Base-by-base conservation (phyloP, 106 monocot genomes). In the Vanilla planifolia region DNA sequence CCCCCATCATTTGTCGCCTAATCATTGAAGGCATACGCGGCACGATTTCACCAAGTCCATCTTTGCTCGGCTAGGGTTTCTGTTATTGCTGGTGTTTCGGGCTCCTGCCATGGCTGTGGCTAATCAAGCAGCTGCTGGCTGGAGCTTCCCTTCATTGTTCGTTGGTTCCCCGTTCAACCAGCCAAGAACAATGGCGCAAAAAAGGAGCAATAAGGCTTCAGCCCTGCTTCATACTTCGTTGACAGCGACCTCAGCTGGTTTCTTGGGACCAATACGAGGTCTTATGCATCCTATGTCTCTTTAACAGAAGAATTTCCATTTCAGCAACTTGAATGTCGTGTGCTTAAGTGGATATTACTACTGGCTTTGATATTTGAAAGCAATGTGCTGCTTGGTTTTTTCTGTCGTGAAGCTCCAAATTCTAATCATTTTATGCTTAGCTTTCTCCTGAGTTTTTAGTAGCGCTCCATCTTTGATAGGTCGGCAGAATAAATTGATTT, bases 401-500 rank as follows among this genome's bases (percentile, higher is more conserved):
- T 26, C 9, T 26, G 22, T 50, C 26, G 4, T 50, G 25, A n/a
- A 16, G 50, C 10, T 51, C 15, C 51, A 16, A 30, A 30, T 55
- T 5, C 53, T 15, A 55, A 6, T 32, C 5, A 6, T 55, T 55
- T 13, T 3, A 55, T 50, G 25, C 15, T 2, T 55, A n/a, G 6
- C 32, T 55, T 15, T 32, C 32, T 32, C 28, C 32, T 30, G n/a
- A 55, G 30, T 14, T 13, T 53, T 27, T 16, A 55, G 6, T 30
- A 16, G 15, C 51, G n/a, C 32, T 55, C 3, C 32, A 29, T 53
- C 30, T n/a, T 55, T 27, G 30, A n/a, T 28, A 59, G 37, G 46
- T 55, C 23, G 48, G 3, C 47, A 24, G 51, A 21, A 40, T 52
- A 55, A 61, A 59, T 23, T 32, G 14, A 17, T 55, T 61, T 24